Evolutionary conservation across 2,329 filamentous ascomycete species (phyloP).

Genomic region (Epichloe elymi): DNA sequence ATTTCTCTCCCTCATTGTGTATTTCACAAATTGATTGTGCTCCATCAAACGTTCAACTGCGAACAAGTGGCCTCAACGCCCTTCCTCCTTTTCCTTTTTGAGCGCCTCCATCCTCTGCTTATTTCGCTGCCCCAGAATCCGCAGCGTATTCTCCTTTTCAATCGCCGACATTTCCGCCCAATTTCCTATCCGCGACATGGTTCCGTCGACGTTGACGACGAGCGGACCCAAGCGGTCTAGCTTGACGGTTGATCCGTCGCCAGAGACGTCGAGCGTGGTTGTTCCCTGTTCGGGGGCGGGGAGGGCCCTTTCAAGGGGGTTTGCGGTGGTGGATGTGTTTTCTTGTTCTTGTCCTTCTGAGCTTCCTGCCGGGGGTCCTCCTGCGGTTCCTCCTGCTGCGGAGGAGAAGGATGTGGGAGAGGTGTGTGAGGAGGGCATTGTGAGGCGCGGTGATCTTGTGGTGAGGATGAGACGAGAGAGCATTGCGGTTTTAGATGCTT

Average conservation of each 20-base stretch:
- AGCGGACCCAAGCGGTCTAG: constrained; percentile 60
- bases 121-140: constrained; percentile 56
- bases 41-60: too few species aligned
- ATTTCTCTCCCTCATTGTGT: too few species aligned
- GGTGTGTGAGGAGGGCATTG: background rate
- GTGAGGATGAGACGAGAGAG: background rate
- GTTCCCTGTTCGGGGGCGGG: constrained; percentile 10
- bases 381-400: background rate
- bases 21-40: too few species aligned
- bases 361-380: background rate
- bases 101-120: constrained; percentile 45
- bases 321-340: constrained; percentile 1
- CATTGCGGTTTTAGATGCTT: background rate
- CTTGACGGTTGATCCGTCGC: constrained; percentile 28
- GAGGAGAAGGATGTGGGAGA: background rate
- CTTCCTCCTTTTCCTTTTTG: constrained; percentile 8
- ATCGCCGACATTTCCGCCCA: constrained; percentile 59
- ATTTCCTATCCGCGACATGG: constrained; percentile 57
- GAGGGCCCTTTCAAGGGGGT: constrained; percentile 10
- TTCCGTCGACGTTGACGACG: constrained; percentile 61
- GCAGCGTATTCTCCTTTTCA: constrained; percentile 53
- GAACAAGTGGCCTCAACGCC: too few species aligned
- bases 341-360: background rate
- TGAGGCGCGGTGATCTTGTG: background rate
- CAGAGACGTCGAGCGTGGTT: constrained; percentile 21